Evolutionary conservation across 768 basidiomycete species (phyloP).

Genomic region (Imleria badia): DNA sequence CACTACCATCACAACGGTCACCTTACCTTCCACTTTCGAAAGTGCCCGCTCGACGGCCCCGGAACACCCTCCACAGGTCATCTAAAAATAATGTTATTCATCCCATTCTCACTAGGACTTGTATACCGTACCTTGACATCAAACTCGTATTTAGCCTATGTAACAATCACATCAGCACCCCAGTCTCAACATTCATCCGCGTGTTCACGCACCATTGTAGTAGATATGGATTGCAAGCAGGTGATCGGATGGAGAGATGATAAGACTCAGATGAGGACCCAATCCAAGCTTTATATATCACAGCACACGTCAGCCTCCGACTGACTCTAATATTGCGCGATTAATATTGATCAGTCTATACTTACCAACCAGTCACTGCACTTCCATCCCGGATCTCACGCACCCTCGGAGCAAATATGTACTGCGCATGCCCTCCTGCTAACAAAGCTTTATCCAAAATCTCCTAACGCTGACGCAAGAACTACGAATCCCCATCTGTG

Average conservation of each 20-base stretch:
- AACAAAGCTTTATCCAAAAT: no score
- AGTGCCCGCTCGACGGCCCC: constrained; percentile 77
- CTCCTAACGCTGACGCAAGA: no score
- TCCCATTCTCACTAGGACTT: not conserved
- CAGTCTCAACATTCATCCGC: not conserved
- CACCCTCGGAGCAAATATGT: no score
- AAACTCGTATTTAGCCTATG: constrained; percentile 57
- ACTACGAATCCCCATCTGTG: no score
- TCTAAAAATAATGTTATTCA: constrained; percentile 42
- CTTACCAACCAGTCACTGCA: no score
- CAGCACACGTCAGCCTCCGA: not conserved
- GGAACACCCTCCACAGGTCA: constrained; percentile 87
- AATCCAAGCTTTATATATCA: constrained; percentile 4
- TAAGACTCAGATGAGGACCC: not conserved
- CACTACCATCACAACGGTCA: not conserved
- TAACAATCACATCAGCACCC: constrained; percentile 1
- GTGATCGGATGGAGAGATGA: not conserved
- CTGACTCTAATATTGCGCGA: not conserved
- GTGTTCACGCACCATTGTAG: constrained; percentile 22
- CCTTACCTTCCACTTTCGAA: constrained; percentile 51
- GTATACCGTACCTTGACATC: constrained; percentile 67
- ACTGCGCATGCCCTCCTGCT: no score
- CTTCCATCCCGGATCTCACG: no score
- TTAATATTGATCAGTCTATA: not conserved
- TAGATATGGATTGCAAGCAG: not conserved